Base-by-base conservation (phyloP, 441 rosid genomes). In the Adansonia madagascariensis region DNA sequence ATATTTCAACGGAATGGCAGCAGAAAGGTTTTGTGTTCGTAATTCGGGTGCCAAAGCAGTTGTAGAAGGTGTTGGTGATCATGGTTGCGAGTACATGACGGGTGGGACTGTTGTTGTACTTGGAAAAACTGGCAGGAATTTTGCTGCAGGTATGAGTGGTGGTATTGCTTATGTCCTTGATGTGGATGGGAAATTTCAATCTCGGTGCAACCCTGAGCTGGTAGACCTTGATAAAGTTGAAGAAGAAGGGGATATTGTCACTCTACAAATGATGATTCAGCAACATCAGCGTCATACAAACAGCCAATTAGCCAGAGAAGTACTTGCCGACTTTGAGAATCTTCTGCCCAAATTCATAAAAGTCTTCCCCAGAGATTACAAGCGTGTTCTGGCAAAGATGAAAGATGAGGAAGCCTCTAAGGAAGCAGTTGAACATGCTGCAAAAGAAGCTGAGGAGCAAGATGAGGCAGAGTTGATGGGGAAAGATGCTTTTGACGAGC, bases 61-160 rank as follows among this genome's bases (percentile, higher is more conserved):
- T 71, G 99, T 97, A 8, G 99, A 97, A 89, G 99, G 99, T 74
- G 93, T 97, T 79, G 99, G 99, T 75, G 99, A 97, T 84, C 99
- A 97, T 84, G 99, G 99, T 64, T 97, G 99, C 20, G 99, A 97
- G 85, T 97, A 97, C 86, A 97, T 97, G 99, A 97, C 99, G 14
- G 99, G 99, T 56, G 99, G 99, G 62, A 97, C 91, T 9, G 98
- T 97, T 2, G 97, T 91, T 69, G 97, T 97, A 68, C 98, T 97
- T 39, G 99, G 99, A 17, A 95, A 92, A 85, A 95, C 99, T 46
- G 99, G 99, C 71, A 90, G 99, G 85, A 97, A 97, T 84, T 97
- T 97, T 79, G 99, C 99, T 77, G 99, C 99, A 8, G 99, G 99
- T 75, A 97, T 97, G 99, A 97, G 99, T 84, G 99, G 99, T 43